Conservation (phyloP, 2,329 filamentous ascomycete genomes). For the Diatrype stigma region DNA sequence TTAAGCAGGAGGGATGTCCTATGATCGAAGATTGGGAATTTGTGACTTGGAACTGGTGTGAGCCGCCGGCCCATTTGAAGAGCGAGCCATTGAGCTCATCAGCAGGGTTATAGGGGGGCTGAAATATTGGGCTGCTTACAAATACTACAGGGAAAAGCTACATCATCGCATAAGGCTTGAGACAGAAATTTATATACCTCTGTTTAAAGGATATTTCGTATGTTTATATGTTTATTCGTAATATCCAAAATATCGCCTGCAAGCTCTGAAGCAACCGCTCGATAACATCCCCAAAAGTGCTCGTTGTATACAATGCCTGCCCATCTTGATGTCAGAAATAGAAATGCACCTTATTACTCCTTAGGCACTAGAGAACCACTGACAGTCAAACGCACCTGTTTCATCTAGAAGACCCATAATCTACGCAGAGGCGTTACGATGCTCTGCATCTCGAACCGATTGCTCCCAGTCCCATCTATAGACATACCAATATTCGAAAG, state of each 20-base stretch:
- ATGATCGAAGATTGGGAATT: not conserved
- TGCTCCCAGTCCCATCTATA: conserved; percentile 50
- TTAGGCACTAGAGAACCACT: not conserved
- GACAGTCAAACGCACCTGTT: not conserved
- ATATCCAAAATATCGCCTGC: no score
- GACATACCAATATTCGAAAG: conserved; percentile 51
- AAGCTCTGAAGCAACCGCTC: no score
- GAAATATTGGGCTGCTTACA: no score
- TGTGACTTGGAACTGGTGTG: not conserved
- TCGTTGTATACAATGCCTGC: not conserved
- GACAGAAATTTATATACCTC: no score
- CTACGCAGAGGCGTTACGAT: conserved; percentile 44
- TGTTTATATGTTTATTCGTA: no score
- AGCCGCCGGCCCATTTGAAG: no score
- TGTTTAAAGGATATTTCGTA: no score
- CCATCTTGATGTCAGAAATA: not conserved
- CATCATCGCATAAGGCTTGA: no score
- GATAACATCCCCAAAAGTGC: no score
- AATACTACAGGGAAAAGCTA: no score
- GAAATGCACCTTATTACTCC: no score
- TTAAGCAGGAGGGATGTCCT: not conserved
- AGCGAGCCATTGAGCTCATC: no score
- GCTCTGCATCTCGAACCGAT: conserved; percentile 49
- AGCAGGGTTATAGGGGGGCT: not conserved
- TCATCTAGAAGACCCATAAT: not conserved